A percentile compares a stretch with the other conserved stretches of the same genome.
phyloP scores from a whole-genome alignment of 805 yeast genomes.

The Ogataea trehaloabstinens region DNA sequence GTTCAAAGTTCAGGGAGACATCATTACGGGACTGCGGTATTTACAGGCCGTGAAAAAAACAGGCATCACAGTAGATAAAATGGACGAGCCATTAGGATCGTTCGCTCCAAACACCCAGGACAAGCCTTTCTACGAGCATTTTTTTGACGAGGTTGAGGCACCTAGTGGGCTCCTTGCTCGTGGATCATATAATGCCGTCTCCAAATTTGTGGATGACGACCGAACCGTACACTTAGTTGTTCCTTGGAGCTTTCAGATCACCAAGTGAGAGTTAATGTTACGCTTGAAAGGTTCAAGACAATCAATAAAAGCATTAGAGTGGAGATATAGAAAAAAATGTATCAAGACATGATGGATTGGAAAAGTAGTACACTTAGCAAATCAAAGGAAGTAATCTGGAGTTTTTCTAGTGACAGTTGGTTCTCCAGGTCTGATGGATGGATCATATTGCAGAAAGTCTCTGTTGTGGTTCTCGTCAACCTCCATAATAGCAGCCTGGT shows the following conservation, averaged over 20 bases:
- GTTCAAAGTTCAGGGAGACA: conserved; percentile 78
- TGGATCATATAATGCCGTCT: conserved; percentile 77
- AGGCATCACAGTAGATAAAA: conserved; percentile 82
- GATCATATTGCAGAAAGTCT: conserved; percentile 93
- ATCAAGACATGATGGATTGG: neutral
- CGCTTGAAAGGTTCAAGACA: neutral
- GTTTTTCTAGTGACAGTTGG: conserved; percentile 96
- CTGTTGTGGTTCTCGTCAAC: conserved; percentile 91
- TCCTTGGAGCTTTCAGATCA: conserved; percentile 85
- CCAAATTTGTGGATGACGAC: conserved; percentile 88
- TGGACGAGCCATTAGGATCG: conserved; percentile 86
- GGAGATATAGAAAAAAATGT: conserved; percentile 3
- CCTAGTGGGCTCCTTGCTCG: conserved; percentile 88
- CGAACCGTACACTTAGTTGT: conserved; percentile 66
- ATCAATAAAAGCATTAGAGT: conserved; percentile 2
- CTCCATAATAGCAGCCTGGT: conserved; percentile 97
- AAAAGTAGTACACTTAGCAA: neutral
- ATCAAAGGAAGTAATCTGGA: conserved; percentile 89
- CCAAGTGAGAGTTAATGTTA: conserved; percentile 50
- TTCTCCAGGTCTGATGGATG: conserved; percentile 95
- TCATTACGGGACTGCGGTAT: conserved; percentile 86
- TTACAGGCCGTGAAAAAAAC: conserved; percentile 82
- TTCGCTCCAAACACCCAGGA: conserved; percentile 85
- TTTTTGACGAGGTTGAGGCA: conserved; percentile 78
- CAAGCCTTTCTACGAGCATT: conserved; percentile 72